These are phyloP conservation scores for Xylariaceae sp. DNA, from an alignment of 2,329 filamentous ascomycete genomes.

Conservation along the genomic window DNA sequence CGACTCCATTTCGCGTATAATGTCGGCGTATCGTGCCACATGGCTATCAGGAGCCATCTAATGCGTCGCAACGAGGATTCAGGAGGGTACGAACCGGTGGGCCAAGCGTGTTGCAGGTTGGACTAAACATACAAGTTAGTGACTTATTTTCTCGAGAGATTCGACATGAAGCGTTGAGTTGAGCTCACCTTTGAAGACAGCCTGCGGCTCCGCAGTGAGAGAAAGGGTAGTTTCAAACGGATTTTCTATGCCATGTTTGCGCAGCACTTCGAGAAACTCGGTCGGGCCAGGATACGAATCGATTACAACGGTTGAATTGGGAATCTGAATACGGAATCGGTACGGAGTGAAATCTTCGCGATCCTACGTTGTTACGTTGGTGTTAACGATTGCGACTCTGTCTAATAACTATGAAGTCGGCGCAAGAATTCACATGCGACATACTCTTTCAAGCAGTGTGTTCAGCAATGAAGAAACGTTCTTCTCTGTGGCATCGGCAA, in stretches of 20 bases:
- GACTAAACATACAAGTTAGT: conserved; percentile 55
- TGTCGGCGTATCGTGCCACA: background rate
- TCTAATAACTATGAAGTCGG: background rate
- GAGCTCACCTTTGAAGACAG: conserved; percentile 52
- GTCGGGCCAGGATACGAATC: conserved; percentile 48
- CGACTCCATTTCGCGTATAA: background rate
- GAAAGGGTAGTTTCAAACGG: conserved; percentile 52
- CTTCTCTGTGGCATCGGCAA: conserved; percentile 80
- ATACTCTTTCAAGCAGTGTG: conserved; percentile 70
- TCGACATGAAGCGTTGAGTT: background rate
- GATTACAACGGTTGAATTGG: conserved; percentile 47
- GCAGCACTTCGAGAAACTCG: conserved; percentile 51
- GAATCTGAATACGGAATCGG: conserved; percentile 56
- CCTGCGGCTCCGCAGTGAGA: conserved; percentile 69
- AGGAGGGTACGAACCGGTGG: conserved; percentile 44
- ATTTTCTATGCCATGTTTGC: conserved; percentile 51
- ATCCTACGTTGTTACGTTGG: conserved; percentile 32
- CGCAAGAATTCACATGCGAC: conserved; percentile 21
- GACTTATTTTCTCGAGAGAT: background rate
- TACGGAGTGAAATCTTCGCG: conserved; percentile 57
- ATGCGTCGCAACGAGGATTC: background rate
- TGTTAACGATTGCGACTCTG: conserved; percentile 5
- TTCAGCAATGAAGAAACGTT: conserved; percentile 86
- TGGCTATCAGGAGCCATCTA: background rate
- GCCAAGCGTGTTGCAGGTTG: conserved; percentile 88